Conservation (phyloP, 768 basidiomycete species). For the Cyclocybe aegerita region DNA sequence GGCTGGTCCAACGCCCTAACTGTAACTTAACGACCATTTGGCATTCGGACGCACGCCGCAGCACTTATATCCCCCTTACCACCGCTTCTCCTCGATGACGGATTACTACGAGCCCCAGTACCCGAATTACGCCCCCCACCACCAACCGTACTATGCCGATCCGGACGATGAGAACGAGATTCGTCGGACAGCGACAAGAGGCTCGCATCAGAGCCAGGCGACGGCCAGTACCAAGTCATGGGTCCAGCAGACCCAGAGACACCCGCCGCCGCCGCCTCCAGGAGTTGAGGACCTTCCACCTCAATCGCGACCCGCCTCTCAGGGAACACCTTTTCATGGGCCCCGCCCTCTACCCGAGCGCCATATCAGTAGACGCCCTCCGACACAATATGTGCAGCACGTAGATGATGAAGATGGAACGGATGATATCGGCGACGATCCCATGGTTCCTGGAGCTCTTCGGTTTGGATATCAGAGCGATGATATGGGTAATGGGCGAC, state of each 20-base stretch:
- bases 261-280: conserved; percentile 18
- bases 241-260: conserved; percentile 33
- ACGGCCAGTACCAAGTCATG: conserved; percentile 36
- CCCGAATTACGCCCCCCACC: conserved; percentile 13
- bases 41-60: neutral
- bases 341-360: neutral
- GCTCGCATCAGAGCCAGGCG: conserved; percentile 24
- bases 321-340: neutral
- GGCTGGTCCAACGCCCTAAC: no score
- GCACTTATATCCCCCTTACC: neutral
- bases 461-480: conserved; percentile 1
- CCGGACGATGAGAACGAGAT: conserved; percentile 18
- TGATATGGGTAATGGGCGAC: neutral
- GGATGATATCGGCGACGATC: neutral
- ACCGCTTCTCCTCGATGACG: conserved; percentile 13
- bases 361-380: conserved; percentile 1
- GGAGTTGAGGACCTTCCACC: neutral
- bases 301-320: conserved; percentile 6
- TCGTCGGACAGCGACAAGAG: conserved; percentile 19
- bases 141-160: conserved; percentile 13
- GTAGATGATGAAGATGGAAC: neutral
- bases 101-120: conserved; percentile 20
- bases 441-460: neutral
- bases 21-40: no score
- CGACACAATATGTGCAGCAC: neutral